Percentiles rank a stretch among this genome's conserved stretches.
Evolutionary conservation across 441 rosid species (phyloP).

Genomic region (Raphanus hybrid): DNA sequence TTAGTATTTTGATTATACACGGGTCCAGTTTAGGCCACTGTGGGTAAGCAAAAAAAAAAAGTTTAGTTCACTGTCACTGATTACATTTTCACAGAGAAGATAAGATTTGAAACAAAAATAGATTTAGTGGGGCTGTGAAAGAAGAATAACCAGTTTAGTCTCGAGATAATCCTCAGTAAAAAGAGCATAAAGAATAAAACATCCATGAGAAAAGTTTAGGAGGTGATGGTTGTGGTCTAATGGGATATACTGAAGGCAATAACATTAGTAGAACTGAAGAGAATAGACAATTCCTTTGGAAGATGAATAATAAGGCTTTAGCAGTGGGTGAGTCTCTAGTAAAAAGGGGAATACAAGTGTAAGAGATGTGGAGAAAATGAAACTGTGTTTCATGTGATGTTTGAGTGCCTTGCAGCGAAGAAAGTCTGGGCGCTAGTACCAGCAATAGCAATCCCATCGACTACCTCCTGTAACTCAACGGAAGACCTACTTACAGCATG

Average conservation of each 20-base stretch:
- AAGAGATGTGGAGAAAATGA: too few relatives aligned
- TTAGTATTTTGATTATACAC: not conserved
- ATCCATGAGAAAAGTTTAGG: not conserved
- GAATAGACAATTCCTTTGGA: too few relatives aligned
- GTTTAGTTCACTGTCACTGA: not conserved
- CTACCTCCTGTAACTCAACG: too few relatives aligned
- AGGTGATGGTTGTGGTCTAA: not conserved
- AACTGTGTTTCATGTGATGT: too few relatives aligned
- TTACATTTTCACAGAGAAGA: slow-evolving; percentile 4
- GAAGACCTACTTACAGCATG: too few relatives aligned
- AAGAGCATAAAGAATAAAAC: not conserved
- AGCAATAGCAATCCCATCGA: too few relatives aligned
- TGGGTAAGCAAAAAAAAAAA: not conserved
- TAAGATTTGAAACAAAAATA: not conserved
- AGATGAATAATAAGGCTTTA: too few relatives aligned
- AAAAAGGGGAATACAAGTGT: too few relatives aligned
- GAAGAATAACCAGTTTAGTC: not conserved
- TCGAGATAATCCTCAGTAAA: not conserved
- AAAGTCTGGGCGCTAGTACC: too few relatives aligned
- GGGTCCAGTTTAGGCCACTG: not conserved
- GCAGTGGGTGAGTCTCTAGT: too few relatives aligned
- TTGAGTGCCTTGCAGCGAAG: too few relatives aligned
- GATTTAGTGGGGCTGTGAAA: not conserved
- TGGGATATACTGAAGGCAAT: not conserved
- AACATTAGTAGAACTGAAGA: not conserved